Evolutionary conservation across 345 rosid species (phyloP).

Genomic region (Psidium friedrichsthalianum): DNA sequence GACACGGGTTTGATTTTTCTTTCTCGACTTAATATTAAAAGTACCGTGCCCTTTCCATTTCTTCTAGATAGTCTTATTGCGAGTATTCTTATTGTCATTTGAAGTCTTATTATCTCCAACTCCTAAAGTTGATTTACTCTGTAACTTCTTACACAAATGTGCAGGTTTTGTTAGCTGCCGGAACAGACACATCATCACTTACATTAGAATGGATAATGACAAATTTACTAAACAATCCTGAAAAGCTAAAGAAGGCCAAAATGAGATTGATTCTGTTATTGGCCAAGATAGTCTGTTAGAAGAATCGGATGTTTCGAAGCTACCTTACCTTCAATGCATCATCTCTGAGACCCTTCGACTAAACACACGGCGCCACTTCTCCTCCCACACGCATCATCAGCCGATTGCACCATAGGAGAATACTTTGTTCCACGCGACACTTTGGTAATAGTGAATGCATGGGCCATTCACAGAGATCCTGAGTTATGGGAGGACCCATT

Average conservation of each 20-base stretch:
- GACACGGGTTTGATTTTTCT: no score
- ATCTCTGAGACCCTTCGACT: slow-evolving; percentile 34
- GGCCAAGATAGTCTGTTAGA: slow-evolving; percentile 16
- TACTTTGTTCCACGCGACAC: no score
- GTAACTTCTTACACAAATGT: neutral
- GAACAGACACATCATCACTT: slow-evolving; percentile 27
- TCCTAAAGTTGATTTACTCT: neutral
- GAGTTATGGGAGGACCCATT: no score
- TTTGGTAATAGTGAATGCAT: no score
- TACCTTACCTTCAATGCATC: slow-evolving; percentile 26
- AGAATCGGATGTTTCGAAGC: slow-evolving; percentile 17
- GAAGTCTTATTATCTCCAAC: neutral
- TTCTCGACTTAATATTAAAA: no score
- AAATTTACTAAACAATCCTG: slow-evolving; percentile 25
- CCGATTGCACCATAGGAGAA: no score
- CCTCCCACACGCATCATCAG: no score
- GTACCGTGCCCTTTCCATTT: no score
- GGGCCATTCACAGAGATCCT: no score
- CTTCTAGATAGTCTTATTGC: no score
- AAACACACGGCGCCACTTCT: slow-evolving; percentile 5
- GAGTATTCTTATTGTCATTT: no score
- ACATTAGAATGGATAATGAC: slow-evolving; percentile 47
- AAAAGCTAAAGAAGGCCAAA: slow-evolving; percentile 19
- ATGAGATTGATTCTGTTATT: slow-evolving; percentile 13
- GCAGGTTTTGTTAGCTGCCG: slow-evolving; percentile 19